These are phyloP conservation scores for Neostapfia colusana DNA, from an alignment of 176 grass and related monocot genomes.

Conservation along the genomic window DNA sequence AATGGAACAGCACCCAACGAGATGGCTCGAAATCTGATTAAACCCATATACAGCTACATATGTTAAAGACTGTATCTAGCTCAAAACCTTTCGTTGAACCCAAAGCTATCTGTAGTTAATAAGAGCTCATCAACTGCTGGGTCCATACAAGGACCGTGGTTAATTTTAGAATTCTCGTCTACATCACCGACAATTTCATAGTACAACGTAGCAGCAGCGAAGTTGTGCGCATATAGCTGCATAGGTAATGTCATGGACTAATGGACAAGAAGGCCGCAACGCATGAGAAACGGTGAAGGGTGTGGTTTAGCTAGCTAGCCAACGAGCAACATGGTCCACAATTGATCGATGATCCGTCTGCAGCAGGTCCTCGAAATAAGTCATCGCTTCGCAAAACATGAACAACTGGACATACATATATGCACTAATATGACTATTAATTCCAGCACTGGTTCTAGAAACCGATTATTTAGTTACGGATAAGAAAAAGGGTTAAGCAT, in stretches of 20 bases:
- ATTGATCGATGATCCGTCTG: not conserved
- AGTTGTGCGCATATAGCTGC: not conserved
- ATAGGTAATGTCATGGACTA: slow-evolving; percentile 32
- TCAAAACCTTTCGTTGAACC: not conserved
- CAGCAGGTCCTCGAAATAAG: not conserved
- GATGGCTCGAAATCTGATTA: not conserved
- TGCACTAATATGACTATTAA: too few species aligned
- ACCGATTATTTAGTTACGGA: too few species aligned
- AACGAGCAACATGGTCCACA: slow-evolving; percentile 21
- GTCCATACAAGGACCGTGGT: not conserved
- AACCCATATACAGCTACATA: too few species aligned
- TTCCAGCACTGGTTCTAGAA: too few species aligned
- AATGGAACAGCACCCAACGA: not conserved
- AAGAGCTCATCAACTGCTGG: not conserved
- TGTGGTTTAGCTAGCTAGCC: slow-evolving; percentile 33
- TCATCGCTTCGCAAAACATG: not conserved
- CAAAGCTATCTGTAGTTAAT: not conserved
- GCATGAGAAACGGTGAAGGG: slow-evolving; percentile 38
- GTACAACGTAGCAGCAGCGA: not conserved
- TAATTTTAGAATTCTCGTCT: not conserved
- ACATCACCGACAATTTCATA: slow-evolving; percentile 20
- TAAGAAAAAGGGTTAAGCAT: too few species aligned
- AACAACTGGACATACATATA: too few species aligned
- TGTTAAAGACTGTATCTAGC: not conserved
- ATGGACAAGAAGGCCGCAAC: slow-evolving; percentile 43